Percentiles rank a stretch among this genome's conserved stretches.
Evolutionary conservation across 2,329 filamentous ascomycete genomes (phyloP).

Genomic region (Hypoxylon sp.): DNA sequence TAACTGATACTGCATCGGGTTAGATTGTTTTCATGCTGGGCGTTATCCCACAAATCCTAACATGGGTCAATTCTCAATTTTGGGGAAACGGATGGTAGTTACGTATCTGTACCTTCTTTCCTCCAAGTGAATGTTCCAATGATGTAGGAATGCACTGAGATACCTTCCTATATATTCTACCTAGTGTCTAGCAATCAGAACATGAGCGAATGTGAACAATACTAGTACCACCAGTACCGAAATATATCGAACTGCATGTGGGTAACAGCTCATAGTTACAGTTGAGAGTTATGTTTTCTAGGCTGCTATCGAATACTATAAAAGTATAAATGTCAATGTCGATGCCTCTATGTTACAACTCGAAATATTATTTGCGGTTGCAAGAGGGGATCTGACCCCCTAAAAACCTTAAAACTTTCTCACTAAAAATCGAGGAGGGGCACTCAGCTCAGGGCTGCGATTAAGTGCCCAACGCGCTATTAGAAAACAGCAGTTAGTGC

Average conservation of each 20-base stretch:
- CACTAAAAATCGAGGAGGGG: slow-evolving; percentile 15
- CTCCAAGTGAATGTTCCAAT: not conserved
- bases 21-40: slow-evolving; percentile 17
- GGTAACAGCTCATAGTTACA: not conserved
- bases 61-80: slow-evolving; percentile 19
- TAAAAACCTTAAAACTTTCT: slow-evolving; percentile 26
- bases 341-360: not conserved
- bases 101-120: slow-evolving; percentile 2
- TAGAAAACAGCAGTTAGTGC: slow-evolving; percentile 25
- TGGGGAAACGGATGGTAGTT: slow-evolving; percentile 3
- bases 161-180: not conserved
- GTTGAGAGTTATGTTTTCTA: not conserved
- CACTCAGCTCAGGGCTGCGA: not conserved
- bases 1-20: slow-evolving; percentile 27
- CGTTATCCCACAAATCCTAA: slow-evolving; percentile 17
- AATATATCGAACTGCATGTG: not conserved
- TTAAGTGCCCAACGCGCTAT: slow-evolving; percentile 1
- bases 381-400: slow-evolving; percentile 7
- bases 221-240: not conserved
- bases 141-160: not conserved
- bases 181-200: not conserved
- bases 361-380: slow-evolving; percentile 21
- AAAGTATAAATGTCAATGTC: not conserved
- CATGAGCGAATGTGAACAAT: not conserved
- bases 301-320: not conserved